These are phyloP conservation scores for Wallacemonas sp. DNA, from an alignment of 208 protist genomes.

Conservation along the genomic window DNA sequence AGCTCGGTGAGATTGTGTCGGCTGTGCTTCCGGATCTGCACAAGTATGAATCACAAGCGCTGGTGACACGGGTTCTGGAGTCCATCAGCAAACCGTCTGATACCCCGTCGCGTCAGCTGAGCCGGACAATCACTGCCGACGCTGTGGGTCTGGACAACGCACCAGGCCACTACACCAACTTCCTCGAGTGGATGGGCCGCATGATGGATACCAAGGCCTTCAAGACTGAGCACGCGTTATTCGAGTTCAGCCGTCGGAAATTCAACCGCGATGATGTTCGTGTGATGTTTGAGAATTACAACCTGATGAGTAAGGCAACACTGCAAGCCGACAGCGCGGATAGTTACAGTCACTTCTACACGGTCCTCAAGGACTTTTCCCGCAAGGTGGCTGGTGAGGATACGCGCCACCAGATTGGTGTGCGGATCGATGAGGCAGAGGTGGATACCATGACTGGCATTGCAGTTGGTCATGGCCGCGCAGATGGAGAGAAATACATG, in stretches of 20 bases:
- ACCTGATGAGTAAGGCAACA: conserved; percentile 80
- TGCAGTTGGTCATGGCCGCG: conserved; percentile 75
- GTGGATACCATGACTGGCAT: conserved; percentile 78
- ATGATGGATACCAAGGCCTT: conserved; percentile 87
- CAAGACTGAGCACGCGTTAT: conserved; percentile 89
- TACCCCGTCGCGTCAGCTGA: conserved; percentile 64
- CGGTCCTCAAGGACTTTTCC: conserved; percentile 84
- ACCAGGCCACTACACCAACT: conserved; percentile 90
- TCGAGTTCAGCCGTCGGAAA: conserved; percentile 85
- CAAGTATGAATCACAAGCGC: conserved; percentile 66
- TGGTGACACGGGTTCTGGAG: conserved; percentile 80
- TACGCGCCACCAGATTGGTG: conserved; percentile 86
- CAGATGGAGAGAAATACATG: conserved; percentile 84
- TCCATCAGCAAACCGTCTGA: conserved; percentile 72
- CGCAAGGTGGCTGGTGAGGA: conserved; percentile 88
- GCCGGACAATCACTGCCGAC: conserved; percentile 83
- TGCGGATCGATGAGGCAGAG: conserved; percentile 87
- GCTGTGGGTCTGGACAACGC: conserved; percentile 83
- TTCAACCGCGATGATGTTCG: conserved; percentile 87
- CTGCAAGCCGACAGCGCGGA: conserved; percentile 75
- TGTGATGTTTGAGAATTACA: conserved; percentile 92
- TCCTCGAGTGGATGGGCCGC: conserved; percentile 90
- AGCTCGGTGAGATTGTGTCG: conserved; percentile 82
- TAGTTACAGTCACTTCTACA: conserved; percentile 90
- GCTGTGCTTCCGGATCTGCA: conserved; percentile 72